Evolutionary conservation across 306 rosid species (phyloP), one percentile per base, ranked within the genome.

Genomic region (Acacia melanoxylon): DNA sequence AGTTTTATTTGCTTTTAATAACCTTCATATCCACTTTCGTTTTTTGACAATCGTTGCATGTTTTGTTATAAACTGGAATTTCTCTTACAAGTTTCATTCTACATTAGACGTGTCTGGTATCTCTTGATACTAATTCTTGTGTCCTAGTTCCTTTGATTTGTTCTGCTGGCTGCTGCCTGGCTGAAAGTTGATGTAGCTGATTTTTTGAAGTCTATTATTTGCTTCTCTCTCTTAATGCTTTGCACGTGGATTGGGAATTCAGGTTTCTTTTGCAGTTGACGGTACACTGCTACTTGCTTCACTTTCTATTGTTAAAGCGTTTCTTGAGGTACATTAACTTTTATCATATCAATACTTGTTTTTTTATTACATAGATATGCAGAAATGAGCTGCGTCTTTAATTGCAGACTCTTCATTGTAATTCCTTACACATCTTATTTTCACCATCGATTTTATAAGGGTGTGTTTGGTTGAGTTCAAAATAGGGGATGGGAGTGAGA

Each of bases 261-360:
- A 92, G 97, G 97, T 90, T 78, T 90, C 97, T 78, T 90, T 92
- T 78, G 94, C 97, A 4, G 94, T 92, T 77, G 97, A 92, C 72
- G 97, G 97, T 37, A 86, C 89, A 79, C 85, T 92, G 81, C 88
- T 92, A 44, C 88, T 92, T 88, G 94, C 92, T 84, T 82, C 91
- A 54, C 89, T 92, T 63, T 92, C 92, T 70, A 79, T 92, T 74
- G 83, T 83, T 66, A 92, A 88, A 86, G 94, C 97, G n/a, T 85
- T 92, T 85, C 97, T 92, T 81, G 92, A 92, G 97, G 97, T 92
- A 88, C 71, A 0, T 37, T 37, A 37, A 6, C 6, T 73, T 73
- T 49, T 31, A 49, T 31, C 63, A 19, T 46, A 49, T 42, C 58
- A 46, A 68, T 9, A 7, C 65, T 62, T 33, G 54, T 46, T 46